phyloP scores from a whole-genome alignment of 176 grass and related monocot genomes.

The Dendrocalamus sinicus region DNA sequence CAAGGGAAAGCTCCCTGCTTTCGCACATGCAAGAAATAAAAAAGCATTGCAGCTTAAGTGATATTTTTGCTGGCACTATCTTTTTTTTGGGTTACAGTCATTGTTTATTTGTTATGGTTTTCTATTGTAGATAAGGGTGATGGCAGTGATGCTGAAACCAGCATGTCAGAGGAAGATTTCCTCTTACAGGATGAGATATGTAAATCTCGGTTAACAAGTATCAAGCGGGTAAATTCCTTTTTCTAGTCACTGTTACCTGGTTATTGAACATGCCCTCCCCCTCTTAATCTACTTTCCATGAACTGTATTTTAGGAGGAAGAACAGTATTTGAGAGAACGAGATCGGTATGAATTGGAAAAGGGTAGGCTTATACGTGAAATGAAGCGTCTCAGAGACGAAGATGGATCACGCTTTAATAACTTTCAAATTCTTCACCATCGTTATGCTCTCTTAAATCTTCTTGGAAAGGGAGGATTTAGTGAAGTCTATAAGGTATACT shows the following conservation, averaged over 20 bases:
- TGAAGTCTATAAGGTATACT: slow-evolving; percentile 98
- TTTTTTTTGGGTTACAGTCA: neutral
- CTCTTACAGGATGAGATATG: slow-evolving; percentile 97
- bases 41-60: neutral
- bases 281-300: slow-evolving; percentile 37
- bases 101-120: slow-evolving; percentile 38
- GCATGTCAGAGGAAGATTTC: slow-evolving; percentile 86
- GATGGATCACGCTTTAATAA: slow-evolving; percentile 99
- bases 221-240: slow-evolving; percentile 74
- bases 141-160: slow-evolving; percentile 84
- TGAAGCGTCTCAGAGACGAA: slow-evolving; percentile 99
- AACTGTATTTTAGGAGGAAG: slow-evolving; percentile 81
- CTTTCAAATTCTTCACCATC: slow-evolving; percentile 97
- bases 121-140: slow-evolving; percentile 80
- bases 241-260: slow-evolving; percentile 23
- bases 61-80: neutral
- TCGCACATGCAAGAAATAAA: slow-evolving; percentile 13
- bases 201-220: slow-evolving; percentile 93
- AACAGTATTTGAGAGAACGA: slow-evolving; percentile 86
- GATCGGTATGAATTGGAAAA: slow-evolving; percentile 98
- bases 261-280: neutral
- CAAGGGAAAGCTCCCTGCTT: slow-evolving; percentile 25
- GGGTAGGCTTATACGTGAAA: slow-evolving; percentile 96
- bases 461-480: slow-evolving; percentile 99
- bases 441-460: slow-evolving; percentile 99